A percentile compares a stretch with the other conserved stretches of the same genome.
Evolutionary conservation across 345 rosid species (phyloP).

Genomic region (Combretum micranthum): DNA sequence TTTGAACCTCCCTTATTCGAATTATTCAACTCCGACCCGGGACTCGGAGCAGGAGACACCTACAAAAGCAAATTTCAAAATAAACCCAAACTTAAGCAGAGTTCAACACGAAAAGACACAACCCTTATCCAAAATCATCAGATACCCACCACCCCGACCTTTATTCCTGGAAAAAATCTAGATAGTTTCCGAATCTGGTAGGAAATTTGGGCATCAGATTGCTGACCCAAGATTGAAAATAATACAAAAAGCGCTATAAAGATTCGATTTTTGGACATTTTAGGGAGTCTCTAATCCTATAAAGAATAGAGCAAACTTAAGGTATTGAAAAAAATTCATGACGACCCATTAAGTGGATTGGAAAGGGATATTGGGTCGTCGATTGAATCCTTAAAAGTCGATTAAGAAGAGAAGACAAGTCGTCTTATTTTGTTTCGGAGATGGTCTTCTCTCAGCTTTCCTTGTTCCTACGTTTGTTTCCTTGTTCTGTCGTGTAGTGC

Average conservation of each 20-base stretch:
- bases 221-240: background rate
- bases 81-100: background rate
- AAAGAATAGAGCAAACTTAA: background rate
- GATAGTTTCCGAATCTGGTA: background rate
- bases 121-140: background rate
- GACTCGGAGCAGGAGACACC: constrained; percentile 12
- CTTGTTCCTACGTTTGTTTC: no score
- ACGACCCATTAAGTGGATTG: constrained; percentile 5
- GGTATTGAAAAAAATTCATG: background rate
- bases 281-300: background rate
- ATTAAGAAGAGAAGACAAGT: no score
- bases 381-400: no score
- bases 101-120: background rate
- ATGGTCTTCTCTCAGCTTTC: no score
- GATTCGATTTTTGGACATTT: constrained; percentile 3
- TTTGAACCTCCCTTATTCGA: no score
- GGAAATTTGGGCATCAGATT: background rate
- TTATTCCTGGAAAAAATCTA: background rate
- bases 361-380: no score
- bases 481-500: no score
- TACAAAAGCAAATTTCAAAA: background rate
- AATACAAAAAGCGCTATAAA: background rate
- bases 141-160: background rate
- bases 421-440: no score
- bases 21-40: background rate